Conservation (phyloP, 306 rosid genomes). For the Senna siamea region DNA sequence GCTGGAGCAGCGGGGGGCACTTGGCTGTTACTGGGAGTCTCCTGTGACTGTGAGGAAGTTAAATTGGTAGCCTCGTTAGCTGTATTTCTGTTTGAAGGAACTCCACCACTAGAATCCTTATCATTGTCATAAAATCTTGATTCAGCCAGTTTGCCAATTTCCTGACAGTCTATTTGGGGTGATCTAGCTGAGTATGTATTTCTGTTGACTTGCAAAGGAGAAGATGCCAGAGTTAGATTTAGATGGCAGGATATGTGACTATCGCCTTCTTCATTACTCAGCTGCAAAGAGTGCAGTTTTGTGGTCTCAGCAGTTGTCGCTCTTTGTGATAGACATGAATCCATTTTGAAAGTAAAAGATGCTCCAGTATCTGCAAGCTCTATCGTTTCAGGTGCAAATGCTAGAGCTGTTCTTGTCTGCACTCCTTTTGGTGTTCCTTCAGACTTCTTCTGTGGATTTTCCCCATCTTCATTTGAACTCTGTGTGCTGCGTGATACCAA, state of each 20-base stretch:
- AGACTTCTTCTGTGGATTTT: slow-evolving; percentile 60
- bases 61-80: slow-evolving; percentile 47
- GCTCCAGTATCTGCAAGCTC: slow-evolving; percentile 95
- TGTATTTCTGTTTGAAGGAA: slow-evolving; percentile 42
- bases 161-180: slow-evolving; percentile 63
- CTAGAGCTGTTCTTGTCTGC: slow-evolving; percentile 56
- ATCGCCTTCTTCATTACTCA: slow-evolving; percentile 82
- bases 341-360: slow-evolving; percentile 80
- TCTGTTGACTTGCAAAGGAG: slow-evolving; percentile 60
- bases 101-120: slow-evolving; percentile 63
- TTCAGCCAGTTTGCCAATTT: slow-evolving; percentile 55
- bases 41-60: slow-evolving; percentile 43
- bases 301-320: slow-evolving; percentile 52
- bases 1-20: slow-evolving; percentile 60
- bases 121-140: slow-evolving; percentile 47
- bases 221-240: slow-evolving; percentile 83
- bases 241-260: slow-evolving; percentile 84
- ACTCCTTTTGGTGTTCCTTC: slow-evolving; percentile 62
- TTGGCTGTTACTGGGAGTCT: slow-evolving; percentile 55
- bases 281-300: slow-evolving; percentile 61
- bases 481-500: slow-evolving; percentile 84
- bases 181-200: slow-evolving; percentile 58
- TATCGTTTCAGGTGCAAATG: slow-evolving; percentile 68
- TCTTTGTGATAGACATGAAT: slow-evolving; percentile 60
- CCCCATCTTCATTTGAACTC: slow-evolving; percentile 85